A percentile compares a stretch with the other conserved stretches of the same genome.
These are phyloP conservation scores for Macrolepiota fuliginosa DNA, from an alignment of 768 basidiomycete species.

Conservation along the genomic window DNA sequence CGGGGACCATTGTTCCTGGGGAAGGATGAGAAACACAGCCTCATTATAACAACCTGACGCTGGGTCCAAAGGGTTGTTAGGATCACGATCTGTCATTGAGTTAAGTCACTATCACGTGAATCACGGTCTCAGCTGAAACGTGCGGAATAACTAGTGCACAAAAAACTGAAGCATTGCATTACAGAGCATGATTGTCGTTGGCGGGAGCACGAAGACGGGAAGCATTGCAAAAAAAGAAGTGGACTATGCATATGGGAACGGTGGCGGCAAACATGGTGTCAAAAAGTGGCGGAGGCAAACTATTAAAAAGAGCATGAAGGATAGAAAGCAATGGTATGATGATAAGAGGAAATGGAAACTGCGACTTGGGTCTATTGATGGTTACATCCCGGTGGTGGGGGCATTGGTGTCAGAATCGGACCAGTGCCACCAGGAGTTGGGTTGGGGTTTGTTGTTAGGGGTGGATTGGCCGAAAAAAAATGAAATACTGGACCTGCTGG, in stretches of 20 bases:
- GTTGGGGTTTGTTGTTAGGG: not conserved
- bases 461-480: conserved; percentile 1
- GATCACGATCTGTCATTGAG: no score
- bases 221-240: not conserved
- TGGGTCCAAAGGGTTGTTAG: no score
- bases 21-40: no score
- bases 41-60: no score
- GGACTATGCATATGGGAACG: not conserved
- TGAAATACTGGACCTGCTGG: not conserved
- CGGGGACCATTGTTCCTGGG: no score
- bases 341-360: not conserved
- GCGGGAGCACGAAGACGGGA: not conserved
- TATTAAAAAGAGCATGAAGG: not conserved
- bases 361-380: not conserved
- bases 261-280: not conserved
- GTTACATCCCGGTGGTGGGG: conserved; percentile 12
- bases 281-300: not conserved
- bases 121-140: no score
- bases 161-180: not conserved
- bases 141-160: not conserved
- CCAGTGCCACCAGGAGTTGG: not conserved
- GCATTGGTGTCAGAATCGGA: not conserved
- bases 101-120: no score
- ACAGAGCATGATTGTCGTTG: not conserved
- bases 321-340: not conserved